These are phyloP conservation scores for Fusarium circinatum DNA, from an alignment of 2,329 filamentous ascomycete species.

Conservation along the genomic window DNA sequence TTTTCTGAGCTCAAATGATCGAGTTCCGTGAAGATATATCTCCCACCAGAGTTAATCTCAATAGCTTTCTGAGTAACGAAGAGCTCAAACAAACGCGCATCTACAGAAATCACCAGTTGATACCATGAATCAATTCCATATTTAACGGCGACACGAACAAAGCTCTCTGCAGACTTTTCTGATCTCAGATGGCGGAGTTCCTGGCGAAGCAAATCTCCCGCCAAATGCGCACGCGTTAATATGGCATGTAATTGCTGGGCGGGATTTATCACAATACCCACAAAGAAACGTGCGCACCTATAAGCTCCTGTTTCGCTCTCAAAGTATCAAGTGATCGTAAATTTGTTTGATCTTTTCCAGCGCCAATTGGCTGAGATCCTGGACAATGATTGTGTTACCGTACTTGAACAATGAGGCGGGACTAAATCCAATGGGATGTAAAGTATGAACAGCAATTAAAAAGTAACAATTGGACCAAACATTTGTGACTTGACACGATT, in stretches of 20 bases:
- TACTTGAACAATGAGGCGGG: background rate
- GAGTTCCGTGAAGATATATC: background rate
- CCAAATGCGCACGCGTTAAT: background rate
- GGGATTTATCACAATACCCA: background rate
- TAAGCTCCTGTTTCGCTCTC: background rate
- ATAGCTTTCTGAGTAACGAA: no score
- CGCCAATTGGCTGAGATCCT: background rate
- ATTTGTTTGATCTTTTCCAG: background rate
- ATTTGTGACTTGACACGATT: no score
- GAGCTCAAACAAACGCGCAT: background rate
- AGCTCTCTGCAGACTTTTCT: background rate
- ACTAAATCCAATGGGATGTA: background rate
- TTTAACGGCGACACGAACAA: background rate
- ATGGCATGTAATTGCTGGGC: background rate
- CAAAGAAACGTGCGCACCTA: no score
- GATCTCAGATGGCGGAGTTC: background rate
- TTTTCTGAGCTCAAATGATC: background rate
- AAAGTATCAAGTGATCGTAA: rapidly evolving
- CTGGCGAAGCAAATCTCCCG: background rate
- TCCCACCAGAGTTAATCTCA: background rate
- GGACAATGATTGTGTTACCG: background rate
- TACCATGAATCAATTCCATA: background rate
- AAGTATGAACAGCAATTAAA: rapidly evolving
- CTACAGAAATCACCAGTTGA: background rate
- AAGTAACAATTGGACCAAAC: rapidly evolving